Conservation (phyloP, 2,329 filamentous ascomycete genomes). For the Macrophomina pseudophaseolina region DNA sequence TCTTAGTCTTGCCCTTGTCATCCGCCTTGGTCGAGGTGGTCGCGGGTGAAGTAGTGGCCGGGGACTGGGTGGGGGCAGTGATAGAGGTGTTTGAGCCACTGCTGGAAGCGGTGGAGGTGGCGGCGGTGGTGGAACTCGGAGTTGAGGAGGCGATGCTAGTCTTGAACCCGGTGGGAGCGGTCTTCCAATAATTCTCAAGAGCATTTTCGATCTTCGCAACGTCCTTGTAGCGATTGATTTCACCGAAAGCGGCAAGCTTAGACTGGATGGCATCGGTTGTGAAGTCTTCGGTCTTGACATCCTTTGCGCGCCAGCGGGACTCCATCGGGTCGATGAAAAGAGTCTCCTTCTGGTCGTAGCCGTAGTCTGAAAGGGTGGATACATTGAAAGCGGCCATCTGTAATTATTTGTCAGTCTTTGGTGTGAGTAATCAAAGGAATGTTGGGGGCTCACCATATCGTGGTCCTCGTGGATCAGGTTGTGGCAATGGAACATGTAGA, state of each 20-base stretch:
- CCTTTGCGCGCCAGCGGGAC: constrained; percentile 36
- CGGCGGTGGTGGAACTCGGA: not conserved
- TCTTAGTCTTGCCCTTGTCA: constrained; percentile 5
- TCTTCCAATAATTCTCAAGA: constrained; percentile 37
- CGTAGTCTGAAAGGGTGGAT: constrained; percentile 39
- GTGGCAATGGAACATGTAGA: constrained; percentile 52
- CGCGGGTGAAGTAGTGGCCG: not conserved
- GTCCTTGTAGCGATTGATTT: constrained; percentile 38
- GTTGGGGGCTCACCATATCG: constrained; percentile 34
- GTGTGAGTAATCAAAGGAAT: not conserved
- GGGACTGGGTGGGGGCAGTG: not conserved
- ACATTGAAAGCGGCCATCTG: constrained; percentile 54
- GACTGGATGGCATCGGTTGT: constrained; percentile 34
- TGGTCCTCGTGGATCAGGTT: constrained; percentile 54
- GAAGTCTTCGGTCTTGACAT: constrained; percentile 35
- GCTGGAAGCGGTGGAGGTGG: not conserved
- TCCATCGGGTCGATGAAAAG: constrained; percentile 41
- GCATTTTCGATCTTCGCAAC: constrained; percentile 33
- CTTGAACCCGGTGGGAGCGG: constrained; percentile 5
- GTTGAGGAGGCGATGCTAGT: not conserved
- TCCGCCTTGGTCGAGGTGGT: not conserved
- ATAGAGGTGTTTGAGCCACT: no score
- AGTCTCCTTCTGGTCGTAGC: constrained; percentile 40
- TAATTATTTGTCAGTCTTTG: not conserved
- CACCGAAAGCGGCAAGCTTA: constrained; percentile 40